Evolutionary conservation across 805 yeast species (phyloP).

Genomic region (Ogataea zsoltii): DNA sequence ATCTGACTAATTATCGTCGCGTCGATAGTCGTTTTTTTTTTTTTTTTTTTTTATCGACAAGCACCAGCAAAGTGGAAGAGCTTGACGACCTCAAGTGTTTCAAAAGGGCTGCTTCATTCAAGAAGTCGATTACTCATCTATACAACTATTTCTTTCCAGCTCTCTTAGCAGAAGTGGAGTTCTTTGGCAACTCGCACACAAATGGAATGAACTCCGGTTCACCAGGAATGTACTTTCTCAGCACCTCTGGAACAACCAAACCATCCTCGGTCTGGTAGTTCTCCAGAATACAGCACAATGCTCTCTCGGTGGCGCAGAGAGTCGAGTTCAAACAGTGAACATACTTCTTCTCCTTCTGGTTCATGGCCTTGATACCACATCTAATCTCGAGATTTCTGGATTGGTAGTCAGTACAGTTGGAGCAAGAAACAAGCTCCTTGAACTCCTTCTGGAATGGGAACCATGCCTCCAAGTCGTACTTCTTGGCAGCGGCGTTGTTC

Average conservation of each 20-base stretch:
- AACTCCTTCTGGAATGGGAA: conserved; percentile 99
- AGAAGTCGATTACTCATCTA: neutral
- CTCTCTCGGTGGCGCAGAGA: conserved; percentile 96
- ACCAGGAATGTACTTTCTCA: conserved; percentile 96
- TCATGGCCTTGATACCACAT: conserved; percentile 95
- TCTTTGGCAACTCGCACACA: conserved; percentile 89
- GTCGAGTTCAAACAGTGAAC: conserved; percentile 98
- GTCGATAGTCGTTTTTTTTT: too few relatives aligned
- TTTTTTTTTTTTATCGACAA: too few relatives aligned
- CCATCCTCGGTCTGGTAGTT: conserved; percentile 98
- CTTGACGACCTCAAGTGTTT: too few relatives aligned
- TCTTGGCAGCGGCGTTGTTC: conserved; percentile 98
- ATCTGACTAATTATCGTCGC: neutral
- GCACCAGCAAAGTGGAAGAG: too few relatives aligned
- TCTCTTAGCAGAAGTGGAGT: conserved; percentile 79
- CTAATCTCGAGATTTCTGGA: conserved; percentile 97
- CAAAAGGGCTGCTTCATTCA: too few relatives aligned
- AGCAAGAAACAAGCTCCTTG: conserved; percentile 97
- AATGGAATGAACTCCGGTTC: conserved; percentile 96
- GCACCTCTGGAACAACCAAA: conserved; percentile 87
- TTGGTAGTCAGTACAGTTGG: conserved; percentile 99
- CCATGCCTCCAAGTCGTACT: conserved; percentile 99
- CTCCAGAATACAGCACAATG: conserved; percentile 94
- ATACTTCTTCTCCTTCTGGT: conserved; percentile 94
- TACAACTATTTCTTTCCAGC: conserved; percentile 18